Percentiles rank a stretch among this genome's conserved stretches.
Conservation (phyloP, 1,284 basidiomycete species). For the Anthracocystis setariae region DNA sequence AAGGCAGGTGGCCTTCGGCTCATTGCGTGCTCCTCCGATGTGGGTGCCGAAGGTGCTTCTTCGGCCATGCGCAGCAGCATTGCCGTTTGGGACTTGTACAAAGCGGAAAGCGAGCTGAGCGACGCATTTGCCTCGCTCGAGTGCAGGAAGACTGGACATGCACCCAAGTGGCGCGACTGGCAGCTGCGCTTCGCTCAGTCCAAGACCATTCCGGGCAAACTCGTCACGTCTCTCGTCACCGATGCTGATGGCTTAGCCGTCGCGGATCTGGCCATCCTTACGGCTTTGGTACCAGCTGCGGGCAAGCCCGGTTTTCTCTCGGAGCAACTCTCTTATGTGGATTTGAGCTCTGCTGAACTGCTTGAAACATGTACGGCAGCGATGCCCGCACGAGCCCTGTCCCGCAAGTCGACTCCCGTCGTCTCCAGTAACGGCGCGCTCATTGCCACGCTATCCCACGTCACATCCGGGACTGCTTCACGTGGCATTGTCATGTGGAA, state of each 20-base stretch:
- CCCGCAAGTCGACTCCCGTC: conserved; percentile 19
- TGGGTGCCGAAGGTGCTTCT: neutral
- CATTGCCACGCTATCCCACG: conserved; percentile 10
- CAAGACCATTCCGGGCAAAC: conserved; percentile 13
- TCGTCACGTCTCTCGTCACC: conserved; percentile 30
- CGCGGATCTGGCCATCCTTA: conserved; percentile 17
- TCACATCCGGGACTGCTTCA: neutral
- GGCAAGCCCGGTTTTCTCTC: conserved; percentile 12
- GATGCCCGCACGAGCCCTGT: conserved; percentile 23
- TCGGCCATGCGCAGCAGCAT: conserved; percentile 25
- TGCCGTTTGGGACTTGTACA: conserved; percentile 33
- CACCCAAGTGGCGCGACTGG: conserved; percentile 39
- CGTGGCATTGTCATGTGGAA: conserved; percentile 32
- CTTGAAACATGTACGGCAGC: neutral
- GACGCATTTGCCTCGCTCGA: conserved; percentile 47
- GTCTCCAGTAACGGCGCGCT: conserved; percentile 42
- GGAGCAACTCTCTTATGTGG: conserved; percentile 28
- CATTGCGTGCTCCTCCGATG: conserved; percentile 20
- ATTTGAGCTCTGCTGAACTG: conserved; percentile 10
- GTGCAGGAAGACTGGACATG: conserved; percentile 39
- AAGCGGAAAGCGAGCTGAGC: conserved; percentile 34
- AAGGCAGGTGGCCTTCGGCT: conserved; percentile 17
- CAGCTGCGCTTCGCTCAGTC: conserved; percentile 21
- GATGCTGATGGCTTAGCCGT: conserved; percentile 14
- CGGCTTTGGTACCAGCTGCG: conserved; percentile 6